phyloP scores from a whole-genome alignment of 768 basidiomycete species.

The Leccinum incarnatum region DNA sequence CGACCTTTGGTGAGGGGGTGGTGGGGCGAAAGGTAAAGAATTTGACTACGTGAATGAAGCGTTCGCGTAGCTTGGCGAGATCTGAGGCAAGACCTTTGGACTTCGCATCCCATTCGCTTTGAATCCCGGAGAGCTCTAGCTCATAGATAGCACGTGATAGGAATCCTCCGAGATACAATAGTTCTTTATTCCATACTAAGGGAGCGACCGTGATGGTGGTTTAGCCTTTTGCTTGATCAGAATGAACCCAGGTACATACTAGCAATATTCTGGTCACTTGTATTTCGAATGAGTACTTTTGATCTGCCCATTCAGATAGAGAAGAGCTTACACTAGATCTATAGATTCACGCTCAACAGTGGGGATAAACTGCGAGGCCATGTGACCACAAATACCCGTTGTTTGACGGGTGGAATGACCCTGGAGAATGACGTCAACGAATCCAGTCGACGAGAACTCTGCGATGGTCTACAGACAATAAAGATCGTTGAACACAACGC shows the following conservation, averaged over 20 bases:
- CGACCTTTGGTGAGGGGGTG: slow-evolving; percentile 72
- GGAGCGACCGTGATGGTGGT: neutral
- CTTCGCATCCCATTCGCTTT: neutral
- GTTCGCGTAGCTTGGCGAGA: neutral
- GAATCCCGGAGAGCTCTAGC: neutral
- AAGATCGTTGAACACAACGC: slow-evolving; percentile 69
- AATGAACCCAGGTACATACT: neutral
- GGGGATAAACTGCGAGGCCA: neutral
- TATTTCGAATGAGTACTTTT: too few species aligned
- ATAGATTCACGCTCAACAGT: neutral
- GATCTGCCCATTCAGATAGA: neutral
- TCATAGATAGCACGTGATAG: neutral
- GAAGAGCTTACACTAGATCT: neutral
- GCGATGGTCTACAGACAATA: slow-evolving; percentile 50
- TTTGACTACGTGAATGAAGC: slow-evolving; percentile 3
- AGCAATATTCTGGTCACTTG: neutral
- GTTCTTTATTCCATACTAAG: neutral
- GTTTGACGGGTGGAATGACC: neutral
- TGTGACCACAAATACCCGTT: neutral
- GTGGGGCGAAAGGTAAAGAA: slow-evolving; percentile 11
- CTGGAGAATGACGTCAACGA: neutral
- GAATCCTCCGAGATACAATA: neutral
- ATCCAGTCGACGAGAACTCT: neutral
- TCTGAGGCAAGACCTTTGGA: neutral
- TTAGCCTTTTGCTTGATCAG: neutral